Evolutionary conservation across 139 green algal species (phyloP).

Genomic region (Coelastrella sp.): DNA sequence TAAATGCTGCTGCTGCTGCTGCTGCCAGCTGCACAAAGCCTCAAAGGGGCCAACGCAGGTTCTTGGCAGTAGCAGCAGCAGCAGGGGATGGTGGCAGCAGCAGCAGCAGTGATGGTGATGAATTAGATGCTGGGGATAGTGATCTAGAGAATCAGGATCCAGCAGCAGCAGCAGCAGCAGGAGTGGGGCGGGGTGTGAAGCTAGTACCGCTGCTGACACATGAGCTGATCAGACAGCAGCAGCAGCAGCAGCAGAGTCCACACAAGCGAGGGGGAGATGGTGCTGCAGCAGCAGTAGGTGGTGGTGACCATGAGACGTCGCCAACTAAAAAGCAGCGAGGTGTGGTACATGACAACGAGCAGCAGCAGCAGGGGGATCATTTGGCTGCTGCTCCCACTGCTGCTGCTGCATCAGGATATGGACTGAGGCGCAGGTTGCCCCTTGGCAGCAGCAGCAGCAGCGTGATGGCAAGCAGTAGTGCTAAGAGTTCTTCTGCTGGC

Average conservation of each 20-base stretch:
- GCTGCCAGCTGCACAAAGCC: not conserved
- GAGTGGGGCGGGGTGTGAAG: too few relatives aligned
- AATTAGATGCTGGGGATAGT: not conserved
- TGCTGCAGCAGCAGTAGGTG: not conserved
- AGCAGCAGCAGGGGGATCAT: not conserved
- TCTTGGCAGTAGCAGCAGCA: not conserved
- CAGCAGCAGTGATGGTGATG: not conserved
- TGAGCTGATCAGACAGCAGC: not conserved
- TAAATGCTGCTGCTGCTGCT: too few relatives aligned
- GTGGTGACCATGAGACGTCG: not conserved
- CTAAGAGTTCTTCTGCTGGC: too few relatives aligned
- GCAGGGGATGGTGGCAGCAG: too few relatives aligned
- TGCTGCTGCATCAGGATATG: not conserved
- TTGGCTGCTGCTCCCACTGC: not conserved
- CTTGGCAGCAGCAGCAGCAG: not conserved
- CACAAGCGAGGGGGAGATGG: not conserved
- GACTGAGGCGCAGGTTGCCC: not conserved
- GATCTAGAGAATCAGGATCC: not conserved
- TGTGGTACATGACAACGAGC: not conserved
- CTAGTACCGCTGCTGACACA: slow-evolving; percentile 13
- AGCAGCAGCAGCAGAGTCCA: not conserved
- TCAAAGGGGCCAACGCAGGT: too few relatives aligned
- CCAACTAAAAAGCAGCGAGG: not conserved
- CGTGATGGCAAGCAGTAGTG: too few relatives aligned
- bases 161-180: not conserved